Evolutionary conservation across 768 basidiomycete genomes (phyloP).

Genomic region (Hericium rajendrae): DNA sequence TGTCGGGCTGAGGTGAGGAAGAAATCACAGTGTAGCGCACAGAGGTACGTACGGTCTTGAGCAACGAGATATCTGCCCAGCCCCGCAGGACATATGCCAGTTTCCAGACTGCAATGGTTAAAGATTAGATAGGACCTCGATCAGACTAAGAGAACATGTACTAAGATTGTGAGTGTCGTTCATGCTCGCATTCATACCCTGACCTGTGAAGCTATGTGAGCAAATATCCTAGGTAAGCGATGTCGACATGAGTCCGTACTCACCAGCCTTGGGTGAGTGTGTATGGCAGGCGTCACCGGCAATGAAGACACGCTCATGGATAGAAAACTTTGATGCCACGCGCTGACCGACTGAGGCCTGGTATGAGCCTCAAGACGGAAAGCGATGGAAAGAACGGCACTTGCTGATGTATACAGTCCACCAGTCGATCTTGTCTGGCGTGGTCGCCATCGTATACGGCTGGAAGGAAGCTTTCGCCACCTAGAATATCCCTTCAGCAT

Average conservation of each 20-base stretch:
- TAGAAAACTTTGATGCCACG: slow-evolving; percentile 40
- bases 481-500: slow-evolving; percentile 11
- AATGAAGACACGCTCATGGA: slow-evolving; percentile 41
- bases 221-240: slow-evolving; percentile 1
- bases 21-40: not conserved
- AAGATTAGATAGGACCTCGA: not conserved
- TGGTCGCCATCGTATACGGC: slow-evolving; percentile 28
- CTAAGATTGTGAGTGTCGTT: slow-evolving; percentile 45
- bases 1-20: slow-evolving; percentile 9
- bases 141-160: slow-evolving; percentile 4
- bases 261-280: slow-evolving; percentile 34
- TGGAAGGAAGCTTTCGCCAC: slow-evolving; percentile 30
- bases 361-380: not conserved
- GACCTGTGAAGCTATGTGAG: slow-evolving; percentile 28
- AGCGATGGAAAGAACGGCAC: slow-evolving; percentile 3
- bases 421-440: slow-evolving; percentile 30
- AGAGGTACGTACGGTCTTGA: slow-evolving; percentile 32
- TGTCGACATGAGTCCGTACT: not conserved
- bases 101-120: slow-evolving; percentile 35
- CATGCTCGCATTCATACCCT: slow-evolving; percentile 47
- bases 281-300: slow-evolving; percentile 47
- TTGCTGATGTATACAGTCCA: slow-evolving; percentile 42
- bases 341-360: slow-evolving; percentile 39
- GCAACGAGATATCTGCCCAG: slow-evolving; percentile 33
- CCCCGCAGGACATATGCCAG: slow-evolving; percentile 39